Base-by-base conservation (phyloP, 176 grass and related monocot species). In the Triticum turgidum region DNA sequence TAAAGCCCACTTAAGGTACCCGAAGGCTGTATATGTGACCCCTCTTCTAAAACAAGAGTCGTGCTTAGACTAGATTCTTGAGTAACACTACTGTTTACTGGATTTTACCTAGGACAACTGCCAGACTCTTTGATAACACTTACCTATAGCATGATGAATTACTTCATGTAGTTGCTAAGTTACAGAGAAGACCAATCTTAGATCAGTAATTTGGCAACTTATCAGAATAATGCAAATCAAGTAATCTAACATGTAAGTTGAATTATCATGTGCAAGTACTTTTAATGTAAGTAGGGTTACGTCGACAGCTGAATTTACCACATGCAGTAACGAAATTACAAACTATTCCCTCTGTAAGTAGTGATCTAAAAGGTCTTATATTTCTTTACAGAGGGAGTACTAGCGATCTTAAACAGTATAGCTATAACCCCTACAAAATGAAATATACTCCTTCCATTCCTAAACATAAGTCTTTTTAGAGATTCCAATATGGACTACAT, bases 11-110 rank as follows among this genome's bases (percentile, higher is more conserved):
- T 54, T 54, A 77, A 83, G 67, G 27, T 64, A 80, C 38, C 29
- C 17, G 7, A 24, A 86, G 38, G 65, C 37, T 9, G 51, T 18
- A 56, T 42, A 61, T 70, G 11, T 76, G 47, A 58, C 17, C 32
- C 79, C 24, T 44, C 80, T 79, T 78, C 37, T 84, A 45, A 77
- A 71, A 77, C 24, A 83, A 11, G 35, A 83, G 9, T 24, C 20
- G 0, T 61, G 45, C 15, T 68, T 77, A 65, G 44, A 88, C 35
- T 70, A 77, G 25, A 78, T 45, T 69, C 21, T 78, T 69, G 24
- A 83, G 14, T 71, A 63, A 49, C 27, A 63, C 14, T 61, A 14
- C 47, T 34, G 27, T 52, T 78, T 5, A 78, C 47, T 83, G 22
- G 17, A 77, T 34, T 78, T 83, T 78, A 61, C 5, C 12, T 13